A percentile compares a stretch with the other conserved stretches of the same genome.
phyloP scores from a whole-genome alignment of 1,284 basidiomycete genomes.

The Termitomyces sp. region DNA sequence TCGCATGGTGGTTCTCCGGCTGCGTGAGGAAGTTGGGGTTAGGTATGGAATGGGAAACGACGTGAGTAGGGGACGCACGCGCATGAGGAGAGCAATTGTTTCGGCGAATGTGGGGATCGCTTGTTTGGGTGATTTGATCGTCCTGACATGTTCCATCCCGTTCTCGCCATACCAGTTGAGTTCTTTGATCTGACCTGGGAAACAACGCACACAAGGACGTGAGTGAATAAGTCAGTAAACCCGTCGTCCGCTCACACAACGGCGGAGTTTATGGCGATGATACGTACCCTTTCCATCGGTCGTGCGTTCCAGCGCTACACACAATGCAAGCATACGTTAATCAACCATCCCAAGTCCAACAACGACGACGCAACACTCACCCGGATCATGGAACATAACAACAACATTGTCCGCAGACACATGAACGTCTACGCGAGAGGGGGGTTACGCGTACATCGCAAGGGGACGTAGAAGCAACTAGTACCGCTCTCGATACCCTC shows the following conservation, averaged over 20 bases:
- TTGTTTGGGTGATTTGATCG: slow-evolving; percentile 78
- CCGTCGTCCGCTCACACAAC: neutral
- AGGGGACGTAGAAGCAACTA: slow-evolving; percentile 31
- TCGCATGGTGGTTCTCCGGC: slow-evolving; percentile 82
- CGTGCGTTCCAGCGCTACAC: slow-evolving; percentile 58
- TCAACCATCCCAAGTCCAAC: slow-evolving; percentile 2
- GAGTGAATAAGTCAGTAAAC: neutral
- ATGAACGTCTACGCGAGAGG: slow-evolving; percentile 81
- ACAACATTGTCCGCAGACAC: slow-evolving; percentile 88
- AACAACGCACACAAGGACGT: neutral
- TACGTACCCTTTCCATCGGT: slow-evolving; percentile 59
- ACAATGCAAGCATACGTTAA: slow-evolving; percentile 13
- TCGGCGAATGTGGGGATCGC: slow-evolving; percentile 85
- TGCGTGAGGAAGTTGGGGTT: slow-evolving; percentile 25
- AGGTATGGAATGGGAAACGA: neutral
- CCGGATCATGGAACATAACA: slow-evolving; percentile 94
- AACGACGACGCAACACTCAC: slow-evolving; percentile 33
- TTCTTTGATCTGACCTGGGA: slow-evolving; percentile 62
- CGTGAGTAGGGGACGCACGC: too few species aligned
- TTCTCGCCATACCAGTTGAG: slow-evolving; percentile 66
- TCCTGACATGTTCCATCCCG: slow-evolving; percentile 82
- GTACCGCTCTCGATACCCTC: slow-evolving; percentile 93
- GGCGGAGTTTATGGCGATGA: neutral
- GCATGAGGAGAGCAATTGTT: slow-evolving; percentile 78
- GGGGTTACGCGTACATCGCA: slow-evolving; percentile 40